Evolutionary conservation across 495 filamentous ascomycete genomes (phyloP).

Genomic region (Collariella sp.): DNA sequence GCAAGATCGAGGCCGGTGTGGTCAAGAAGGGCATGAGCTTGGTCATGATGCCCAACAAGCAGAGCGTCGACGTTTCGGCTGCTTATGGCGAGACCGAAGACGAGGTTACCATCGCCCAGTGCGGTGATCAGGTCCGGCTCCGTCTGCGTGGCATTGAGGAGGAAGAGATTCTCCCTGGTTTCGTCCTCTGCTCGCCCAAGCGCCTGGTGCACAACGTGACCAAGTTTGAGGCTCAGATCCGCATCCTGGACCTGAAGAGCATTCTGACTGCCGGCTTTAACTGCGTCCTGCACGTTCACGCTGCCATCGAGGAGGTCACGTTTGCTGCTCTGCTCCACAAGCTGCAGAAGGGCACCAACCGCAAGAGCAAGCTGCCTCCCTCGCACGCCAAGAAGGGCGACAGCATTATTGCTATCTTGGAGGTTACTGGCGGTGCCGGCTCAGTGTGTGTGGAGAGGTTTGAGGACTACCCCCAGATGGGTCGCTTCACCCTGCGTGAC

Average conservation of each 20-base stretch:
- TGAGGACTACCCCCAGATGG: slow-evolving; percentile 88
- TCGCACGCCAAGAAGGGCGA: slow-evolving; percentile 87
- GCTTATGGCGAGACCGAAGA: slow-evolving; percentile 96
- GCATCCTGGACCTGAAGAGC: slow-evolving; percentile 87
- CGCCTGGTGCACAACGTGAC: slow-evolving; percentile 84
- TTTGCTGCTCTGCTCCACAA: slow-evolving; percentile 83
- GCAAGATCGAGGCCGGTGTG: slow-evolving; percentile 88
- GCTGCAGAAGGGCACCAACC: slow-evolving; percentile 88
- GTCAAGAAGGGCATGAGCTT: slow-evolving; percentile 76
- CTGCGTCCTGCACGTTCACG: slow-evolving; percentile 85
- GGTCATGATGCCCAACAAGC: slow-evolving; percentile 90
- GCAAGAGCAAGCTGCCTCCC: slow-evolving; percentile 86
- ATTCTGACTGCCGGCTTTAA: slow-evolving; percentile 76
- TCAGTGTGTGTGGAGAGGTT: slow-evolving; percentile 88
- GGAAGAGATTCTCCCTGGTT: slow-evolving; percentile 91
- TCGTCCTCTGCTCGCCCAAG: slow-evolving; percentile 88
- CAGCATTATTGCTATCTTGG: slow-evolving; percentile 85
- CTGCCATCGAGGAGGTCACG: slow-evolving; percentile 92
- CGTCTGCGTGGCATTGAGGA: slow-evolving; percentile 92
- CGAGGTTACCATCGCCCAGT: slow-evolving; percentile 67
- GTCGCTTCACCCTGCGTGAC: slow-evolving; percentile 89
- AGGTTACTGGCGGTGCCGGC: slow-evolving; percentile 75
- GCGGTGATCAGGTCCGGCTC: slow-evolving; percentile 90
- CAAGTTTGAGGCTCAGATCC: slow-evolving; percentile 92
- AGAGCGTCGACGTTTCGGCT: slow-evolving; percentile 67